Evolutionary conservation across 306 rosid genomes (phyloP), one percentile per base, ranked within the genome.

Genomic region (Carpinus fangiana): DNA sequence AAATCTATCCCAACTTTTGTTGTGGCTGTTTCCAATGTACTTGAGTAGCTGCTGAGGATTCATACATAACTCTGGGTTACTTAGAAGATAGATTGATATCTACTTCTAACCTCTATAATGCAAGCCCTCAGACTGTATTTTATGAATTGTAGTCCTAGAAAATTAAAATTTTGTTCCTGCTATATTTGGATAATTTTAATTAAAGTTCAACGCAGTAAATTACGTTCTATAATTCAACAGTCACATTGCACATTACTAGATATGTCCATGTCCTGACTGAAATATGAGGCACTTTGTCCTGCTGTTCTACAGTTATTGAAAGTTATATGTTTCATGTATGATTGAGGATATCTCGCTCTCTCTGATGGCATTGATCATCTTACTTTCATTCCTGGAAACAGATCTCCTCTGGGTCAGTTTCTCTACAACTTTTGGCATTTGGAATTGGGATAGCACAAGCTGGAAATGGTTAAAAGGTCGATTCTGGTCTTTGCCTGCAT

Each of bases 401-500:
- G 80, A 62, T 51, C 36, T 76, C 50, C 55, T 38, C 73, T 68
- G 65, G 64, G 26, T 70, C 43, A 45, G 68, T 7, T 82, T 84
- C 81, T 84, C 65, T n/a, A 20, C 51, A 31, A 81, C 71, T 80
- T 70, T 72, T 80, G 79, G 31, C 36, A 76, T 71, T 84, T 73
- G 72, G 84, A 85, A 70, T 73, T 75, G 79, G 73, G 18, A 74
- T 57, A 59, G 76, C 72, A 64, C 87, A 73, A 84, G 77, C 83
- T 78, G 87, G 92, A 90, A 91, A 92, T 92, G 97, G 89, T 90
- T 90, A 87, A 85, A 84, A 92, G 91, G 97, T 88, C 73, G 1
- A n/a, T 74, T 75, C 26, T 65, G 34, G 62, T 47, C 13, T 73
- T 31, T 76, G 20, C 78, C 54, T 55, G 14, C 67, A 77, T 50